A percentile compares a stretch with the other conserved stretches of the same genome.
Evolutionary conservation across 192 early-diverging fungal genomes (phyloP).

Genomic region (Cladochytrium replicatum): DNA sequence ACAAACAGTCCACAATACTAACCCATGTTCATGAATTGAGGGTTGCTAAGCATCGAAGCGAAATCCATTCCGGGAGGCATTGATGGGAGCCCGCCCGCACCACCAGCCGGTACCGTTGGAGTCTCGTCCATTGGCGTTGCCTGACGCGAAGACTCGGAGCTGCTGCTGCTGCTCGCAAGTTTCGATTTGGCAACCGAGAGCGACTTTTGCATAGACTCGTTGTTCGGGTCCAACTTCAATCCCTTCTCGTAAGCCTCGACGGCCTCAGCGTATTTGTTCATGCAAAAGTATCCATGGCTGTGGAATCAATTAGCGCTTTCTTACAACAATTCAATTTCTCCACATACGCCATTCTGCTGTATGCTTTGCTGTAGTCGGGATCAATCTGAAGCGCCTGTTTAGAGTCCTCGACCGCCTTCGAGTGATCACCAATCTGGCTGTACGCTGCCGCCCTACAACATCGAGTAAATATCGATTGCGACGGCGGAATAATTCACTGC

Average conservation of each 20-base stretch:
- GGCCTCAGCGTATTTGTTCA: conserved; percentile 74
- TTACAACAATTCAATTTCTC: no score
- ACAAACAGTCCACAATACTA: conserved; percentile 4
- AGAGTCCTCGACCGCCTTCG: conserved; percentile 80
- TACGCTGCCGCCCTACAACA: conserved; percentile 81
- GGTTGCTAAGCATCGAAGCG: conserved; percentile 80
- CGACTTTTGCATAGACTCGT: no score
- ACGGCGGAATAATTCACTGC: no score
- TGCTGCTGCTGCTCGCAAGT: neutral
- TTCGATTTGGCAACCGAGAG: conserved; percentile 55
- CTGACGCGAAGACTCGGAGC: conserved; percentile 2
- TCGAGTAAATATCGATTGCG: no score
- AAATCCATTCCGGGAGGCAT: conserved; percentile 65
- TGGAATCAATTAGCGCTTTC: neutral
- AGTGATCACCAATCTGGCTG: conserved; percentile 78
- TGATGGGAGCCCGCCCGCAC: conserved; percentile 38
- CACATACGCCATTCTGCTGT: conserved; percentile 85
- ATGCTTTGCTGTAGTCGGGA: conserved; percentile 85
- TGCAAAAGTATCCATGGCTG: conserved; percentile 84
- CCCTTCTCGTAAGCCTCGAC: conserved; percentile 86
- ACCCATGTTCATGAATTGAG: conserved; percentile 90
- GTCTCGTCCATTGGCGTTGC: no score
- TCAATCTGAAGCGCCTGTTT: conserved; percentile 74
- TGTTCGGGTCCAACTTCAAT: conserved; percentile 66
- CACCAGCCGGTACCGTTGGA: conserved; percentile 20